These are phyloP conservation scores for Botrytis byssoidea DNA, from an alignment of 2,329 filamentous ascomycete genomes.

Conservation along the genomic window DNA sequence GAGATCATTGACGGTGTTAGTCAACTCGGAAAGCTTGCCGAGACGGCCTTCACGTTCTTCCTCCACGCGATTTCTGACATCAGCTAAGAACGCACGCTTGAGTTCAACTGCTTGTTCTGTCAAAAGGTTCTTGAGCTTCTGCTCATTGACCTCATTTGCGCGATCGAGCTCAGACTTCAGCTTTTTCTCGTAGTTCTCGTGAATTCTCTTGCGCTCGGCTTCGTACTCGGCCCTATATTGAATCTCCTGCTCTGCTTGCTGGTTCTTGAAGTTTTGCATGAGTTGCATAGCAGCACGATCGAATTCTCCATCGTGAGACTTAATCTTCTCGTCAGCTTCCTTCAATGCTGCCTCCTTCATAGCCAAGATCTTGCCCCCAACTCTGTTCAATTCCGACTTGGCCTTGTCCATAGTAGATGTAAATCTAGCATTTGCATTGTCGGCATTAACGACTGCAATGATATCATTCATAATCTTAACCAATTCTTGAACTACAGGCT, in stretches of 20 bases:
- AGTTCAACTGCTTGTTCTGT: conserved; percentile 87
- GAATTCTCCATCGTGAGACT: conserved; percentile 67
- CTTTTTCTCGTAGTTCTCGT: conserved; percentile 74
- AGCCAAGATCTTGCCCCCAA: conserved; percentile 73
- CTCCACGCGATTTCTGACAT: conserved; percentile 81
- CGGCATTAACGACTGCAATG: conserved; percentile 88
- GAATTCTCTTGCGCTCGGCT: conserved; percentile 77
- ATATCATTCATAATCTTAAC: conserved; percentile 96
- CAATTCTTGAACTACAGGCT: conserved; percentile 87
- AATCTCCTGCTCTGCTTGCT: conserved; percentile 77
- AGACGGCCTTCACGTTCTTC: conserved; percentile 83
- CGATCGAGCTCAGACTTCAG: conserved; percentile 76
- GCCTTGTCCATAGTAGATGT: conserved; percentile 77
- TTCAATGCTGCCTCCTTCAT: conserved; percentile 71
- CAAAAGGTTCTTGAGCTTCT: conserved; percentile 79
- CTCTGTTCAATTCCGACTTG: conserved; percentile 75
- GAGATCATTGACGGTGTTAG: conserved; percentile 73
- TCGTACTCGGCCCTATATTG: conserved; percentile 88
- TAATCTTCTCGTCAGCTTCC: conserved; percentile 67
- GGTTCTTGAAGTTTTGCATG: conserved; percentile 80
- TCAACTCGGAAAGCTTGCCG: conserved; percentile 79
- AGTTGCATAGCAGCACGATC: conserved; percentile 84
- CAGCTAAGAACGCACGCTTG: conserved; percentile 77
- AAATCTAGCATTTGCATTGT: conserved; percentile 75
- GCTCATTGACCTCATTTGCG: conserved; percentile 76